Conservation (phyloP, 192 early-diverging fungal genomes). For the Coemansia sp. region DNA sequence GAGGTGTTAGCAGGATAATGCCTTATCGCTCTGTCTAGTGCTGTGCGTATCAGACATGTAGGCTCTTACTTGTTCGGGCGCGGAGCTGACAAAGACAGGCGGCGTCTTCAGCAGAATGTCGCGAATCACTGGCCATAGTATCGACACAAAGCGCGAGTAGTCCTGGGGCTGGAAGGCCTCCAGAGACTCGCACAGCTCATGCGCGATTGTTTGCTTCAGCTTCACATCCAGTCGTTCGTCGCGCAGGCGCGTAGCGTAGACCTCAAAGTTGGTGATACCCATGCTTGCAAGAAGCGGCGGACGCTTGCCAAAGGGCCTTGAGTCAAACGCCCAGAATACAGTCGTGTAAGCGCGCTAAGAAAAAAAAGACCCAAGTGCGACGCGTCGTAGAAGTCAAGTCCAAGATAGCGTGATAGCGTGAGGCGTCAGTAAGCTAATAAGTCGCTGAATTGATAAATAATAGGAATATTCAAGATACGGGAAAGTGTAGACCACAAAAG, state of each 20-base stretch:
- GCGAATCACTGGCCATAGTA: slow-evolving; percentile 82
- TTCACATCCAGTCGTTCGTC: slow-evolving; percentile 58
- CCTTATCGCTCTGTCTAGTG: neutral
- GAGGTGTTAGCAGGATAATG: neutral
- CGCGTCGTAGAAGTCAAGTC: neutral
- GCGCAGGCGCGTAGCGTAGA: slow-evolving; percentile 59
- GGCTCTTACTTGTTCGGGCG: slow-evolving; percentile 67
- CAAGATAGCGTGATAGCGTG: neutral
- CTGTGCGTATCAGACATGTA: neutral
- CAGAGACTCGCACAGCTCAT: slow-evolving; percentile 87
- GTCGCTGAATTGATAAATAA: neutral
- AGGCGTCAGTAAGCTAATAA: neutral
- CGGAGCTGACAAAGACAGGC: slow-evolving; percentile 74
- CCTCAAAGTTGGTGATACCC: slow-evolving; percentile 59
- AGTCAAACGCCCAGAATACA: neutral
- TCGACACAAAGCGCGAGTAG: slow-evolving; percentile 74
- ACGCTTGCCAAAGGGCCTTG: neutral
- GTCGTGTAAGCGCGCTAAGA: neutral
- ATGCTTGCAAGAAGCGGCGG: slow-evolving; percentile 9
- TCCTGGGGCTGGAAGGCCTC: slow-evolving; percentile 89
- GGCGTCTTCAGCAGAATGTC: slow-evolving; percentile 72
- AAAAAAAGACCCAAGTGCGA: neutral
- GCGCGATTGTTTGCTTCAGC: slow-evolving; percentile 80
- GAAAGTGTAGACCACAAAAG: neutral
- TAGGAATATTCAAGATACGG: neutral